These are phyloP conservation scores for Capsicum pubescens DNA, from an alignment of 257 asterid genomes.

Conservation along the genomic window DNA sequence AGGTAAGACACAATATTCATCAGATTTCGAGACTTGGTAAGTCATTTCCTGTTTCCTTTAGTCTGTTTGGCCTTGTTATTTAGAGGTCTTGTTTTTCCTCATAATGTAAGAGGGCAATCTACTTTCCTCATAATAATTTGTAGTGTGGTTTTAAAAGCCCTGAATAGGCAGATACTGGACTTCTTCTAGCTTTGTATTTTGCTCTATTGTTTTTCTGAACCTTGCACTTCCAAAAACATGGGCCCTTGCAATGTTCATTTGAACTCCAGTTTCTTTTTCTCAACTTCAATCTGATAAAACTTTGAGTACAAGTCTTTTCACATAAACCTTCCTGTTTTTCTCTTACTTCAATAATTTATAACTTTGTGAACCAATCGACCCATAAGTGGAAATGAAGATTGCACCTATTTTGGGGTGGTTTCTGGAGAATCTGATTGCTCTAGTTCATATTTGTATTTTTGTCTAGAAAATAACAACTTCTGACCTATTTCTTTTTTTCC, in stretches of 20 bases:
- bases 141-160: constrained; percentile 1
- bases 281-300: background rate
- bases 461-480: background rate
- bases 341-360: background rate
- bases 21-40: background rate
- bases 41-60: constrained; percentile 5
- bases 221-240: background rate
- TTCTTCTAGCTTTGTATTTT: background rate
- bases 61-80: background rate
- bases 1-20: background rate
- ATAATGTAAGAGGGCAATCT: too few relatives aligned
- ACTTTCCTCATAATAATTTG: background rate
- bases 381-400: background rate
- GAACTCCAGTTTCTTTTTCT: background rate
- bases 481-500: constrained; percentile 16
- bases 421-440: background rate
- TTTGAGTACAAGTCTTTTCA: background rate
- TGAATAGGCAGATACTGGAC: constrained; percentile 11
- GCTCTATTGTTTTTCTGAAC: background rate
- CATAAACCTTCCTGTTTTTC: background rate
- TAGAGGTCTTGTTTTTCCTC: background rate
- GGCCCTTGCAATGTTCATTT: background rate
- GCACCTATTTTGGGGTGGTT: constrained; percentile 8
- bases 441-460: background rate
- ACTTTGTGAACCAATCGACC: background rate